These are phyloP conservation scores for Trichaptum fuscoviolaceum DNA, from an alignment of 768 basidiomycete genomes.

Conservation along the genomic window DNA sequence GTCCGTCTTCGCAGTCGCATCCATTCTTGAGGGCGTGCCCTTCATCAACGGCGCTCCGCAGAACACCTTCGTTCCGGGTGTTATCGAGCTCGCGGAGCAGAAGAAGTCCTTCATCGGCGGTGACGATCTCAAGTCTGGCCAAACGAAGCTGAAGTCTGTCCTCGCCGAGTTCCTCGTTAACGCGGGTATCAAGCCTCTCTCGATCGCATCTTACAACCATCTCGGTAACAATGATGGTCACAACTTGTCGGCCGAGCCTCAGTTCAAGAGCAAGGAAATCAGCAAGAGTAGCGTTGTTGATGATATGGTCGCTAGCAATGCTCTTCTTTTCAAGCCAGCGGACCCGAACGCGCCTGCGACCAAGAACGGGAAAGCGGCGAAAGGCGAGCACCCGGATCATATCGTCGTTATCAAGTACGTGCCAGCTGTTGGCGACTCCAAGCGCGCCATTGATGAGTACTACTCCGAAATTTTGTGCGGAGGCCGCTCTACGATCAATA, in stretches of 20 bases:
- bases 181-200: constrained; percentile 95
- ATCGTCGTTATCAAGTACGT: constrained; percentile 97
- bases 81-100: constrained; percentile 87
- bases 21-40: constrained; percentile 91
- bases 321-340: constrained; percentile 79
- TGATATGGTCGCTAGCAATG: constrained; percentile 94
- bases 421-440: constrained; percentile 93
- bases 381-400: constrained; percentile 98
- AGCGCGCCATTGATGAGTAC: constrained; percentile 99
- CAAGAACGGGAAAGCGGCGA: constrained; percentile 44
- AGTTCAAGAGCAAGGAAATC: constrained; percentile 99
- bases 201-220: constrained; percentile 98
- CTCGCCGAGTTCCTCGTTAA: constrained; percentile 98
- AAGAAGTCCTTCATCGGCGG: constrained; percentile 91
- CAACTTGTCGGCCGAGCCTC: constrained; percentile 83
- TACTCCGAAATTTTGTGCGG: constrained; percentile 98
- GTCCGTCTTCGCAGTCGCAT: constrained; percentile 90
- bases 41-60: constrained; percentile 98
- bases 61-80: constrained; percentile 98
- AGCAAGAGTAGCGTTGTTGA: constrained; percentile 96
- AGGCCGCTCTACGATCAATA: constrained; percentile 89
- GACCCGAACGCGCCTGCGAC: constrained; percentile 46
- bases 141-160: constrained; percentile 96
- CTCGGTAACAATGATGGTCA: constrained; percentile 97
- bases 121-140: constrained; percentile 96